Evolutionary conservation across 2,329 filamentous ascomycete species (phyloP).

Genomic region (Fusarium nanum): DNA sequence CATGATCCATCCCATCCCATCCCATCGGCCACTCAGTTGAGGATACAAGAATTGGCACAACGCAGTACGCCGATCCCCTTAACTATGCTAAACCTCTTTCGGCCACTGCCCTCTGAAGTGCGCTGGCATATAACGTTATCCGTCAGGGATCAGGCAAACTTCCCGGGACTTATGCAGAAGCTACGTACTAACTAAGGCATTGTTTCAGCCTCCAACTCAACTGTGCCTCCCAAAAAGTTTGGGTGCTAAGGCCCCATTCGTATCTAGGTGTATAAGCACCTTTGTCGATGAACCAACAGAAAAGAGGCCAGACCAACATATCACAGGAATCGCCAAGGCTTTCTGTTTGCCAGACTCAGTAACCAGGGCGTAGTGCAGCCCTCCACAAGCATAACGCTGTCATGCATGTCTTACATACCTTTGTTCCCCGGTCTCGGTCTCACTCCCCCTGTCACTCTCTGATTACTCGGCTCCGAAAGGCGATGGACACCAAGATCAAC

Average conservation of each 20-base stretch:
- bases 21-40: neutral
- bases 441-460: neutral
- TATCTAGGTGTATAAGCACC: neutral
- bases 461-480: slow-evolving; percentile 31
- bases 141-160: slow-evolving; percentile 1
- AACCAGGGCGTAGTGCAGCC: neutral
- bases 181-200: slow-evolving; percentile 6
- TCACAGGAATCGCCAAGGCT: slow-evolving; percentile 18
- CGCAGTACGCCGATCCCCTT: slow-evolving; percentile 1
- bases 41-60: neutral
- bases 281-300: neutral
- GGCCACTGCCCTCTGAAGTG: neutral
- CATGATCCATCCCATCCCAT: neutral
- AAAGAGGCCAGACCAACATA: neutral
- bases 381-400: neutral
- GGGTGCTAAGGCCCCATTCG: neutral
- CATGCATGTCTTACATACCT: neutral
- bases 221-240: neutral
- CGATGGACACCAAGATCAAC: slow-evolving; percentile 8
- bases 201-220: slow-evolving; percentile 20
- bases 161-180: slow-evolving; percentile 1
- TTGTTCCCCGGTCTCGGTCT: neutral
- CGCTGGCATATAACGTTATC: slow-evolving; percentile 12
- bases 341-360: neutral
- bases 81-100: neutral